Base-by-base conservation (phyloP, 331 rosid species). In the Pyracantha coccinea region DNA sequence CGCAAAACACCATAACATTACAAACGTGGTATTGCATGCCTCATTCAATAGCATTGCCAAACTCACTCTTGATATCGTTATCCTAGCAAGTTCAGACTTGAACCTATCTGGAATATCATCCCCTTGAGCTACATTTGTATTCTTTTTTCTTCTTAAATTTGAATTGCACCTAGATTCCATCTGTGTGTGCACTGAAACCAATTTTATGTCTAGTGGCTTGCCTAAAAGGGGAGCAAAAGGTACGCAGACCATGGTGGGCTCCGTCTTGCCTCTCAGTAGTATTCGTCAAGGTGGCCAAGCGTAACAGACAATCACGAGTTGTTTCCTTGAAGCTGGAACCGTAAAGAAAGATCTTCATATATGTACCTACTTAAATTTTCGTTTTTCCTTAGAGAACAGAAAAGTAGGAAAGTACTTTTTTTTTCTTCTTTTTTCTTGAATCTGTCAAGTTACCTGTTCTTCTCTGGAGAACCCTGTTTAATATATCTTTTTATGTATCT, bases 241-340 rank as follows among this genome's bases (percentile, higher is more conserved):
- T 95, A 23, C 93, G 97, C 32, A 93, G 99, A 83, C 99, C 97
- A 47, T 95, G 99, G 99, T 92, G 99, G 99, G 97, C 99, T 24
- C 99, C 99, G 10, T 86, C 99, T 10, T 92, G 97, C 83, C 96
- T 95, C 68, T 95, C 92, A 2, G 82, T 89, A 74, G 87, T 92
- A 82, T 95, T 95, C 82, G 88, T 77, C 68, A 95, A 90, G 90
- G 91, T 86, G 83, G 97, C 97, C 8, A 95, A 92, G 82, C 96
- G 92, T 80, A 95, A 95, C 85, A 80, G 97, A 84, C 97, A 95
- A 79, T 95, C 97, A 28, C 88, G 99, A 71, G 97, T 95, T 72
- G 99, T 95, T 81, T 95, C 99, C 73, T 84, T 95, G 92, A 95
- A 95, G 86, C 91, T 95, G 91, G 99, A 95, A 85, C 99, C 99